Base-by-base conservation (phyloP, 768 basidiomycete genomes). In the Hydnomerulius pinastri region DNA sequence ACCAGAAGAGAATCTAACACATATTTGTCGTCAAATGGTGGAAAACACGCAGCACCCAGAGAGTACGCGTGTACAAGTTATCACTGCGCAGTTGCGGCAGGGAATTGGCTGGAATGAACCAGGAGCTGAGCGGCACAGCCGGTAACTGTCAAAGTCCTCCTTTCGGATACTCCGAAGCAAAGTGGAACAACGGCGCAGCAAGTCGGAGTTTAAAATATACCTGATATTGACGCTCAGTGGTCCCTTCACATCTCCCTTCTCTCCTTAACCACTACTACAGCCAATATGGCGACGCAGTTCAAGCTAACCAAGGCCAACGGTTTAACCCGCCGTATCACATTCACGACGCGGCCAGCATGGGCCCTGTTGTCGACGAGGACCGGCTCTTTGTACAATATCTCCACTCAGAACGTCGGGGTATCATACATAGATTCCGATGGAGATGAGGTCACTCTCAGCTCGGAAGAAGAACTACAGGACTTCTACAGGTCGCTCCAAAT, bases 401-500 rank as follows among this genome's bases (percentile, higher is more conserved):
- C 86, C 3, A 47, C 68, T 46, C 77, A 79, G 50, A 76, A 77
- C 44, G 71, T 90, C 44, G 87, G 75, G 2, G 83, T 88, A 28
- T 82, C 85, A 27, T 92, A 92, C 65, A 52, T 84, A 42, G 90
- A 92, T 65, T 63, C 65, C 27, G 89, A 92, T 60, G 77, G 80
- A 32, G 90, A 92, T 61, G 81, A 85, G 52, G 81, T 92, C 54
- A 91, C 89, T 10, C 73, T 91, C 49, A 87, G 81, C 67, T 81
- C 89, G 4, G 76, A 89, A 47, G 83, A 84, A 28, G 90, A 92
- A 65, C 78, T 92, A n/a, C 76, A 78, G 47, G 88, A 91, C 51
- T 88, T 78, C 63, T 90, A 86, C 62, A 59, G 63, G 24, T 69
- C 71, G 6, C 59, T 70, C 50, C 49, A 60, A 37, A 63, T 63